A percentile compares a stretch with the other conserved stretches of the same genome.
phyloP scores from a whole-genome alignment of 1,284 basidiomycete species.

The Sanguinoderma infundibulare region DNA sequence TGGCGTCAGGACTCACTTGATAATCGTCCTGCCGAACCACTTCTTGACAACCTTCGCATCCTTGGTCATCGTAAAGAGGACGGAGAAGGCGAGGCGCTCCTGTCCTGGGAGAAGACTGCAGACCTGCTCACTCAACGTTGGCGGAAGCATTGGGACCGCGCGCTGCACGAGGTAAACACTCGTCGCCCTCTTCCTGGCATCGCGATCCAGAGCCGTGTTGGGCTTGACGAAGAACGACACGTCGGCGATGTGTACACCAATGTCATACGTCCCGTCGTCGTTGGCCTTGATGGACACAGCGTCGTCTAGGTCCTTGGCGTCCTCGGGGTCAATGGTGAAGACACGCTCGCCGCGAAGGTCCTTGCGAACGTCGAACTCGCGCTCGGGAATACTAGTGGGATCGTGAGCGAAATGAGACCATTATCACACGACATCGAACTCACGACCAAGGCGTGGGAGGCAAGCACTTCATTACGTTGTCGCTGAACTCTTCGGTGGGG shows the following conservation, averaged over 20 bases:
- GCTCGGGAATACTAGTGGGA: slow-evolving; percentile 79
- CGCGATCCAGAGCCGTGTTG: slow-evolving; percentile 95
- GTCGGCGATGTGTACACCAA: slow-evolving; percentile 96
- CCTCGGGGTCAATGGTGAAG: slow-evolving; percentile 93
- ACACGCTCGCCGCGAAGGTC: slow-evolving; percentile 86
- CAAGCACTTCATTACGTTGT: slow-evolving; percentile 94
- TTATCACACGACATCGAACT: slow-evolving; percentile 39
- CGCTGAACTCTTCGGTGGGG: slow-evolving; percentile 92
- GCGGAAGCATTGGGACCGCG: slow-evolving; percentile 95
- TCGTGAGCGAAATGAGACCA: slow-evolving; percentile 6
- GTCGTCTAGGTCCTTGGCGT: slow-evolving; percentile 94
- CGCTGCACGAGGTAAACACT: slow-evolving; percentile 97
- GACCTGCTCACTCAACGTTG: slow-evolving; percentile 86
- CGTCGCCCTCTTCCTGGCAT: slow-evolving; percentile 96
- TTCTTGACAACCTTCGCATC: slow-evolving; percentile 86
- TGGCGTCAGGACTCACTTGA: slow-evolving; percentile 62
- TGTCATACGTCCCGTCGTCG: slow-evolving; percentile 89
- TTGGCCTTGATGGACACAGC: slow-evolving; percentile 89
- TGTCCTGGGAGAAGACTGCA: slow-evolving; percentile 90
- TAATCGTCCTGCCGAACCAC: slow-evolving; percentile 92
- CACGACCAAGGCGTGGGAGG: slow-evolving; percentile 94
- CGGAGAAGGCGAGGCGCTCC: slow-evolving; percentile 91
- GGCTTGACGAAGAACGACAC: slow-evolving; percentile 96
- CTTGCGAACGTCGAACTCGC: slow-evolving; percentile 85
- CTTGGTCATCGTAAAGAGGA: slow-evolving; percentile 84